These are phyloP conservation scores for Trametes coccinea DNA, from an alignment of 768 basidiomycete genomes.

Conservation along the genomic window DNA sequence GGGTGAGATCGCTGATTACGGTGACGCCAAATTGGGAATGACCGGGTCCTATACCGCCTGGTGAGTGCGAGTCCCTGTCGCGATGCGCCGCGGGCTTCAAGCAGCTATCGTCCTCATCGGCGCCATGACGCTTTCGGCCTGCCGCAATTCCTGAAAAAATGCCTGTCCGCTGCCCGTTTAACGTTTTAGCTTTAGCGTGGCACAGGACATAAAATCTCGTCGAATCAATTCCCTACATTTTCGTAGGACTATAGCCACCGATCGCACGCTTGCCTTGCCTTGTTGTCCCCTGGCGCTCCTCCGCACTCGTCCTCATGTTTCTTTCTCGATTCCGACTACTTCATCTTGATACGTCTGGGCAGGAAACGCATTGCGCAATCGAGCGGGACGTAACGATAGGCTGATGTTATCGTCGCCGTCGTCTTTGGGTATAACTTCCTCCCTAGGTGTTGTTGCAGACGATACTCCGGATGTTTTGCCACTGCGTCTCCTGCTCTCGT, in stretches of 20 bases:
- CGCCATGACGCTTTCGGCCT: slow-evolving; percentile 8
- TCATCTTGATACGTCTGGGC: slow-evolving; percentile 34
- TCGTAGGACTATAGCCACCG: slow-evolving; percentile 23
- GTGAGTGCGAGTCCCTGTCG: slow-evolving; percentile 7
- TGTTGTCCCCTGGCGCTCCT: slow-evolving; percentile 12
- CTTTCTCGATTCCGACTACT: slow-evolving; percentile 27
- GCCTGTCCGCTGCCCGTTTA: slow-evolving; percentile 23
- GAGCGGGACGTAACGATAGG: slow-evolving; percentile 27
- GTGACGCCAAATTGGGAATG: slow-evolving; percentile 8
- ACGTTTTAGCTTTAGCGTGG: slow-evolving; percentile 36
- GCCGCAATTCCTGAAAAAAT: slow-evolving; percentile 1
- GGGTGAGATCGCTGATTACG: slow-evolving; percentile 21
- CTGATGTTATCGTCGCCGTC: slow-evolving; percentile 34
- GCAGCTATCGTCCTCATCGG: slow-evolving; percentile 20
- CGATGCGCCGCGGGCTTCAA: slow-evolving; percentile 12
- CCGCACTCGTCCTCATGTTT: slow-evolving; percentile 28
- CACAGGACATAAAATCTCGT: slow-evolving; percentile 22
- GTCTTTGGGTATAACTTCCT: slow-evolving; percentile 16
- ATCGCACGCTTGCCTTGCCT: slow-evolving; percentile 23
- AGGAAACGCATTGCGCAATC: slow-evolving; percentile 25
- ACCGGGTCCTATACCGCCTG: slow-evolving; percentile 14
- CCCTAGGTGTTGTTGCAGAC: slow-evolving; percentile 6
- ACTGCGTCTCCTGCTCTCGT: slow-evolving; percentile 5
- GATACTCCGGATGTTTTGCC: slow-evolving; percentile 22
- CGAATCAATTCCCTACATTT: slow-evolving; percentile 10